Base-by-base conservation (phyloP, 75 land plant species). In the Adiantum capillusveneris region DNA sequence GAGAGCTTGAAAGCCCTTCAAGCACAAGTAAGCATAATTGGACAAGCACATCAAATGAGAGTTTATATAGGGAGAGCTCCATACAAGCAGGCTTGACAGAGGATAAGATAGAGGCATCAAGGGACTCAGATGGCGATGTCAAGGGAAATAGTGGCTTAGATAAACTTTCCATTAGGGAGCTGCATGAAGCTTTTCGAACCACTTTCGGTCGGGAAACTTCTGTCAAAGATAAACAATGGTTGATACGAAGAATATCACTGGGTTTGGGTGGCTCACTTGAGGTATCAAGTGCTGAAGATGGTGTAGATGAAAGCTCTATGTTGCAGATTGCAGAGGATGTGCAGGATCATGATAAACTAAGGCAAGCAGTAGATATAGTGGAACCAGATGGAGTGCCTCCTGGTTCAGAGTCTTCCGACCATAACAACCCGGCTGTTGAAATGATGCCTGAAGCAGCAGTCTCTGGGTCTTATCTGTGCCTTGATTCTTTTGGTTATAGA, bases 171-270 rank as follows among this genome's bases (percentile, higher is more conserved):
- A 82, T 92, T 27, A 77, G 76, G 57, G 94, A 89, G 53, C 91
- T 94, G 30, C 98, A 90, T 39, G 88, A 86, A 49, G 71, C 80
- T 27, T 94, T 80, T 62, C 69, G 58, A 36, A 73, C 82, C 29
- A 84, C 96, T 12, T 94, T 90, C 77, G 98, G 98, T n/a, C 77
- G 96, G 19, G 71, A 75, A 50, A 94, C 98, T 21, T 73, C 90
- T 41, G 91, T 83, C 28, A 94, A 94, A 67, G 98, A 94, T 52
- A 94, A 94, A 62, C 80, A 73, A 48, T 94, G 98, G 98, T 82
- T 94, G 43, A 94, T 82, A 70, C 73, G 91, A 45, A 78, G 96
- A 28, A 94, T 94, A 56, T 67, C 83, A 37, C 77, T 83, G 77
- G 90, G 88, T 44, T 71, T 81, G 70, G 74, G 70, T 22, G 74